Conservation (phyloP, 2,329 filamentous ascomycete species). For the Metarhizium sp. region DNA sequence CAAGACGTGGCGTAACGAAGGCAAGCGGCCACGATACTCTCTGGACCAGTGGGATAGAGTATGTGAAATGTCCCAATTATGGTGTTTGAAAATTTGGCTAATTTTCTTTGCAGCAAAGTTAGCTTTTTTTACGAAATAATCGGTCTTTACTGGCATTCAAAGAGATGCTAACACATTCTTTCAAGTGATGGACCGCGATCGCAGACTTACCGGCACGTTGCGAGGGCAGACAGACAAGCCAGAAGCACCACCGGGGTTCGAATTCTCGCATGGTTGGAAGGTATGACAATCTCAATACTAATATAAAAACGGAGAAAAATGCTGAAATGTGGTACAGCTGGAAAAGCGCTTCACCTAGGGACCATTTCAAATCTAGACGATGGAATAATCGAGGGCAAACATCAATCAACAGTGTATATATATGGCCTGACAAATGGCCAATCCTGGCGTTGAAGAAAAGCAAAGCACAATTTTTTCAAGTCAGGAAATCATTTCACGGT, state of each 20-base stretch:
- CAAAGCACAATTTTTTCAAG: not conserved
- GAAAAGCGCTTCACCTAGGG: slow-evolving; percentile 42
- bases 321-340: slow-evolving; percentile 27
- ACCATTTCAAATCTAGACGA: slow-evolving; percentile 3
- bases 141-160: not conserved
- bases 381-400: not conserved
- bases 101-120: slow-evolving; percentile 44
- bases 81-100: slow-evolving; percentile 12
- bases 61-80: slow-evolving; percentile 15
- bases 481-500: not conserved
- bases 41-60: slow-evolving; percentile 57
- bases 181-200: slow-evolving; percentile 58
- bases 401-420: slow-evolving; percentile 9
- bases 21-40: slow-evolving; percentile 50
- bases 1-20: slow-evolving; percentile 48
- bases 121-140: slow-evolving; percentile 7
- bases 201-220: slow-evolving; percentile 48
- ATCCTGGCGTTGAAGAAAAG: not conserved
- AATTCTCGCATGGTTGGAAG: slow-evolving; percentile 55
- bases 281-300: slow-evolving; percentile 26
- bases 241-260: slow-evolving; percentile 48
- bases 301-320: not conserved
- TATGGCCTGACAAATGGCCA: slow-evolving; percentile 1
- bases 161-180: not conserved
- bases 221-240: slow-evolving; percentile 49